These are phyloP conservation scores for Penstemon eatonii DNA, from an alignment of 257 asterid genomes.

Conservation along the genomic window DNA sequence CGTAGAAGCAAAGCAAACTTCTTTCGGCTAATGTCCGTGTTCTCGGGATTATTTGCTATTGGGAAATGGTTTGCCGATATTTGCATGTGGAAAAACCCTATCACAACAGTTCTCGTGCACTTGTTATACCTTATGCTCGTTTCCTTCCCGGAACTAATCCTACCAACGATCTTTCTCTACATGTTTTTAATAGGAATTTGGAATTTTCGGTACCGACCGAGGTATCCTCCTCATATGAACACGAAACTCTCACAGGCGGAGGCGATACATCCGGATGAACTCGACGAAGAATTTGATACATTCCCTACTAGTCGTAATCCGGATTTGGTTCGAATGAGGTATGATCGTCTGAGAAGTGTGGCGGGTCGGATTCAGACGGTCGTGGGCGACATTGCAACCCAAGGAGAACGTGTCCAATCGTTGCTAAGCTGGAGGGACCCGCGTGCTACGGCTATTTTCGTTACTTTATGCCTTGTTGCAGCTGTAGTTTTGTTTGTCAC, in stretches of 20 bases:
- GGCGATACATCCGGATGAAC: conserved; percentile 70
- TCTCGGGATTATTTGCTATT: conserved; percentile 64
- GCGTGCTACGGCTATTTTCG: conserved; percentile 79
- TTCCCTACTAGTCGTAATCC: conserved; percentile 76
- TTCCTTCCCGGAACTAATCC: conserved; percentile 77
- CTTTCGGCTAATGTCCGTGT: conserved; percentile 79
- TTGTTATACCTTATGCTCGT: conserved; percentile 72
- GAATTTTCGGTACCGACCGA: conserved; percentile 76
- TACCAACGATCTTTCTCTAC: conserved; percentile 80
- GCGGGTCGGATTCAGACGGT: conserved; percentile 87
- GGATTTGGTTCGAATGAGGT: conserved; percentile 74
- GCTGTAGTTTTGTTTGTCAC: conserved; percentile 73
- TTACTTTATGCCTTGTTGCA: conserved; percentile 69
- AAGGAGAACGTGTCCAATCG: conserved; percentile 72
- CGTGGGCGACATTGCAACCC: conserved; percentile 85
- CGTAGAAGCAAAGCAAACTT: conserved; percentile 89
- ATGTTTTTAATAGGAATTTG: conserved; percentile 87
- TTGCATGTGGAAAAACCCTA: conserved; percentile 89
- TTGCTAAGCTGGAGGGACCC: conserved; percentile 92
- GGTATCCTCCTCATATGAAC: conserved; percentile 98
- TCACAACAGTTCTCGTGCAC: conserved; percentile 81
- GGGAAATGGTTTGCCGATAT: conserved; percentile 77
- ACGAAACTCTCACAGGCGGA: conserved; percentile 86
- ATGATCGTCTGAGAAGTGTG: conserved; percentile 80
- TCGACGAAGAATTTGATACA: conserved; percentile 84